Base-by-base conservation (phyloP, 352 stramenopile species). In the Globisporangium iwayamae region DNA sequence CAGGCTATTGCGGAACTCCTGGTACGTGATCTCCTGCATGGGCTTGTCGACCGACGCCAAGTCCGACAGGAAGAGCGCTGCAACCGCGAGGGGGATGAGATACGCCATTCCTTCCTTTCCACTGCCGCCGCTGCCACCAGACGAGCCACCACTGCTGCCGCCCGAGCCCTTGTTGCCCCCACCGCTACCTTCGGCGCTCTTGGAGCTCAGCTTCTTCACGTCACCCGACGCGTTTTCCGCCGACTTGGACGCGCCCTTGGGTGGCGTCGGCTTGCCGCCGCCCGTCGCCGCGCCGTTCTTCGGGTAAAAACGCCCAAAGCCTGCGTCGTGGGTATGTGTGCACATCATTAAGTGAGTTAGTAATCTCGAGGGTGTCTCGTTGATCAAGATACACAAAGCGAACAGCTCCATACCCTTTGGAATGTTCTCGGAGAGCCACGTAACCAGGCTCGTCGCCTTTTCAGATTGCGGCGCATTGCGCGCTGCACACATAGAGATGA, bases 21-120 rank as follows among this genome's bases (percentile, higher is more conserved):
- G 90, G 73, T 94, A 97, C 57, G 83, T 97, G 67, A 97, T 93
- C 70, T 97, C 90, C 66, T 94, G 85, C 78, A 93, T 91, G 9
- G 84, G 82, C 60, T 95, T 92, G 68, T 94, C 84, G 25, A 85
- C 70, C 9, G 72, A 82, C 16, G 76, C 77, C 50, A 94, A 62
- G 34, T 95, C 87, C 43, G 85, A 86, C 39, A 95, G 74, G 47
- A 95, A 76, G 54, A 94, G 62, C 18, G 82, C 82, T 8, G 81
- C 86, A 32, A 95, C 70, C 0, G 84, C 86, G 25, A 93, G 63
- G 13, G 84, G 86, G 18, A 95, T 69, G 46, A 91, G 65, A 56
- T 93, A 95, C 52, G 82, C 81, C 71, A 92, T 79, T 28, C 78
- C 72, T 56, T 93, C 81, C 9, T 76, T 81, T 2, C 79, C 73